Percentiles rank a stretch among this genome's conserved stretches.
phyloP scores from a whole-genome alignment of 2,329 filamentous ascomycete genomes.

The Ophiostoma pallidulum region DNA sequence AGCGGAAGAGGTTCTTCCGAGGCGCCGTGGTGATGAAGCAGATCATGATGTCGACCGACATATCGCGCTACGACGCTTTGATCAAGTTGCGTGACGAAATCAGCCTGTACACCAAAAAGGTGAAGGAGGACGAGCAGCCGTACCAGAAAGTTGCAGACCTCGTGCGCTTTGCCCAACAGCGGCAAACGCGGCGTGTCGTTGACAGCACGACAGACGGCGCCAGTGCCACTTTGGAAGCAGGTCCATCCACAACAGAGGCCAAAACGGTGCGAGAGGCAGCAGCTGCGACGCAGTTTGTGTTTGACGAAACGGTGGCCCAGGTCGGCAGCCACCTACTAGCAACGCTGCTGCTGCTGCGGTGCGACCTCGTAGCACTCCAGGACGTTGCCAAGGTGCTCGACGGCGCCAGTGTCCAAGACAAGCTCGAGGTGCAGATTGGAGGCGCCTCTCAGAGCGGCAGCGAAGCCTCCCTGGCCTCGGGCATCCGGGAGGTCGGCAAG shows the following conservation, averaged over 20 bases:
- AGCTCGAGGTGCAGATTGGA: background rate
- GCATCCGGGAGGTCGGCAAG: background rate
- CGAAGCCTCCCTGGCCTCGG: no score
- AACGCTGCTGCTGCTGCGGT: conserved; percentile 34
- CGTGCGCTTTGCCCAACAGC: conserved; percentile 31
- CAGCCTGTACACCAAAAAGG: conserved; percentile 20
- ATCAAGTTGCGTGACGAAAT: conserved; percentile 17
- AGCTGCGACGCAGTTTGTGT: conserved; percentile 22
- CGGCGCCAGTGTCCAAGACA: background rate
- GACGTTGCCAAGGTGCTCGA: conserved; percentile 17
- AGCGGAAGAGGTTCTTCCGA: no score
- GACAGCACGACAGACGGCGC: background rate
- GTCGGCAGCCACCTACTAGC: conserved; percentile 32
- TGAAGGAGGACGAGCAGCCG: conserved; percentile 38
- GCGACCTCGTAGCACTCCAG: conserved; percentile 37
- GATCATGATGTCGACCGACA: no score
- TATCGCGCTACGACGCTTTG: conserved; percentile 5
- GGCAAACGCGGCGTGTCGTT: conserved; percentile 6
- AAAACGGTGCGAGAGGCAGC: no score
- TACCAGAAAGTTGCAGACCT: conserved; percentile 37
- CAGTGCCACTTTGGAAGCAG: no score
- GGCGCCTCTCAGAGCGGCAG: no score
- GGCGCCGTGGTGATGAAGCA: no score
- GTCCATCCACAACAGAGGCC: no score
- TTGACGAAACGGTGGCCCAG: conserved; percentile 29